Evolutionary conservation across 2,329 filamentous ascomycete genomes (phyloP).

Genomic region (Sporothrix curviconia): DNA sequence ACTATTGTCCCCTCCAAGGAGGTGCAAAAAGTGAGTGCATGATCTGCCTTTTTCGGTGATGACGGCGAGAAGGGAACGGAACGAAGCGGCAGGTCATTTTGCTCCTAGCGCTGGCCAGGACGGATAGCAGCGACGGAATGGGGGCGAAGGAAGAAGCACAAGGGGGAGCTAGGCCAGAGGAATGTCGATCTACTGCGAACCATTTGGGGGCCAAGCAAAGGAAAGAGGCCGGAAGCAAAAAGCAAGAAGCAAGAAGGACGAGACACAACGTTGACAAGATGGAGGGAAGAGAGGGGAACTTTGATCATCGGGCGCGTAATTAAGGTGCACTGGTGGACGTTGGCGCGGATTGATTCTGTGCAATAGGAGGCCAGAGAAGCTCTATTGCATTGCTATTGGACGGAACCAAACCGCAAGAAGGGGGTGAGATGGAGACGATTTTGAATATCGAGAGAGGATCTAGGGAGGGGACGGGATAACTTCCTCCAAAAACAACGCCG

Average conservation of each 20-base stretch:
- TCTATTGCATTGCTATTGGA: slow-evolving; percentile 36
- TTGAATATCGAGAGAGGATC: not conserved
- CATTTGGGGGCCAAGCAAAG: not conserved
- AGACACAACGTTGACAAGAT: not conserved
- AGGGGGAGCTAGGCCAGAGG: not conserved
- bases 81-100: slow-evolving; percentile 13
- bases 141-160: not conserved
- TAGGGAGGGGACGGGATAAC: not conserved
- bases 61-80: slow-evolving; percentile 11
- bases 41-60: slow-evolving; percentile 2
- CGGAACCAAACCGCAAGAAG: not conserved
- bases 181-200: not conserved
- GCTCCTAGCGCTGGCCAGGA: not conserved
- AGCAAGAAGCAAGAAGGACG: not conserved
- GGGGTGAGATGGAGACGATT: not conserved
- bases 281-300: not conserved
- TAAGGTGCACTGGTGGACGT: slow-evolving; percentile 42
- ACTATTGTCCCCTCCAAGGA: too few relatives aligned
- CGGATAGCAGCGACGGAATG: not conserved
- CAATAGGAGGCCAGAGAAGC: slow-evolving; percentile 41
- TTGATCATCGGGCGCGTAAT: slow-evolving; percentile 22
- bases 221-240: not conserved
- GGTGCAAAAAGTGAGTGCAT: not conserved
- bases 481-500: not conserved
- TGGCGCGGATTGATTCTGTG: slow-evolving; percentile 27